Evolutionary conservation across 257 asterid genomes (phyloP).

Genomic region (Solanum tacnaense): DNA sequence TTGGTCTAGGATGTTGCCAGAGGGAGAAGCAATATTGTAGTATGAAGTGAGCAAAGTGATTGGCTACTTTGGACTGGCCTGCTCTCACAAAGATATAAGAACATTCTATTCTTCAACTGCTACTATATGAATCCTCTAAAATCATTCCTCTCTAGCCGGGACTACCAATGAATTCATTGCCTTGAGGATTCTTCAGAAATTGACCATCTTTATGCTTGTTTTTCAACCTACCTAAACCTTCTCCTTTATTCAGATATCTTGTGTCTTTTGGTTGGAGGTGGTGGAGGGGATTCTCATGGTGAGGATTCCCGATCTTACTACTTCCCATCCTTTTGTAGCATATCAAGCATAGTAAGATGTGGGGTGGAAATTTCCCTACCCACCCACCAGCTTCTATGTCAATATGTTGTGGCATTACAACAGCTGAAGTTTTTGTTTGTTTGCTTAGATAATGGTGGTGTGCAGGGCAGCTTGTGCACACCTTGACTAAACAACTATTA

Average conservation of each 20-base stretch:
- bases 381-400: not conserved
- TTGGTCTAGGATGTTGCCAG: not conserved
- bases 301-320: not conserved
- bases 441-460: not conserved
- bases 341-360: not conserved
- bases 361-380: not conserved
- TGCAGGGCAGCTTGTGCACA: not conserved
- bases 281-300: not conserved
- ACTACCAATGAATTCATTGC: not conserved
- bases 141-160: not conserved
- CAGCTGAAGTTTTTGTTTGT: not conserved
- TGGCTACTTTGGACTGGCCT: not conserved
- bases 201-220: not conserved
- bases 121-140: not conserved
- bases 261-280: not conserved
- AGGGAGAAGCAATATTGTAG: not conserved
- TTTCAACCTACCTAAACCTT: not conserved
- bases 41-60: not conserved
- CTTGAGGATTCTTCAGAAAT: not conserved
- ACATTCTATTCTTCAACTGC: not conserved
- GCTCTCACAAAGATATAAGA: not conserved
- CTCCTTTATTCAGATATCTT: not conserved
- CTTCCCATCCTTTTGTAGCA: not conserved
- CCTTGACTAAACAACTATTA: not conserved
- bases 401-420: not conserved